Evolutionary conservation across 805 yeast species (phyloP), one percentile per base, ranked within the genome.

Genomic region (Schwanniomyces occidentalis): DNA sequence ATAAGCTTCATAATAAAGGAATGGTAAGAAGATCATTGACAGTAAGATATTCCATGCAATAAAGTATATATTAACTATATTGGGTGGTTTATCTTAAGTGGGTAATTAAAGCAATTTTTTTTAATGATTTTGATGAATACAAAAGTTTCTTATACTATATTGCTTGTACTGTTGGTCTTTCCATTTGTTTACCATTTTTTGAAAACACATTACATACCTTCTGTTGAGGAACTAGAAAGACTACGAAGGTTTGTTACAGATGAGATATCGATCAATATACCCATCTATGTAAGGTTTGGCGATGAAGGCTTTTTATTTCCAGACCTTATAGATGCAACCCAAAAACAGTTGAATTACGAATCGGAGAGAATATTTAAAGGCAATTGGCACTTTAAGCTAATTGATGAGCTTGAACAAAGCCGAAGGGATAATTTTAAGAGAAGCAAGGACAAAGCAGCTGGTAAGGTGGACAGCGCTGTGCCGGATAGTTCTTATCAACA

Each of bases 291-390:
- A 15, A 45, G 42, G 26, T 54, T 54, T 38, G 63, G 63, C 6
- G 64, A 65, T 39, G 43, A 69, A 8, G 75, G 74, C 1, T 69
- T 78, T 43, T 56, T 61, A 12, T 80, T 81, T 45, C 90, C 91
- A 0, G 95, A 88, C 53, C 50, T 88, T 13, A 74, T 71, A 2
- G 67, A 67, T 27, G 88, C 73, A 4, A 41, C 61, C 4, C 71
- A 67, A 35, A 8, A 38, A 1, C 73, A 69, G 45, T 34, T 65
- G 5, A 60, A 66, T 34, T 32, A 20, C 4, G 54, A 52, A 23
- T 20, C 49, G n/a, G 9, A 8, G 12, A 34, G 35, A 8, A 20
- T 35, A 3, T 36, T 38, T 19, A 37, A 41, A 3, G 27, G n/a
- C 3, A 36, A 34, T 5, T 27, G 51, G 19, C 27, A 34, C 13